Evolutionary conservation across 306 rosid genomes (phyloP), one percentile per base, ranked within the genome.

Genomic region (Cicer arietinum): DNA sequence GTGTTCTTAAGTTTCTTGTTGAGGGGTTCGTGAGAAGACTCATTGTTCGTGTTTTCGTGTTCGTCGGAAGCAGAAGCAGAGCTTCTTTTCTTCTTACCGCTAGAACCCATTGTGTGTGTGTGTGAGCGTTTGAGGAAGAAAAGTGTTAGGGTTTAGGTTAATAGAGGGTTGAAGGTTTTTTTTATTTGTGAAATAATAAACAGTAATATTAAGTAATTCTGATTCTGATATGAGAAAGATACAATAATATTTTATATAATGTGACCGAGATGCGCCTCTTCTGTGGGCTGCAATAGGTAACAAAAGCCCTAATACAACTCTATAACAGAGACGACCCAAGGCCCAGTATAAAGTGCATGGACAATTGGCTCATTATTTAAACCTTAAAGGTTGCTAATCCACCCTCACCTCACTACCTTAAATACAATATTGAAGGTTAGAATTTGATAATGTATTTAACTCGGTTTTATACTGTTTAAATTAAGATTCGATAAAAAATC

Each of bases 1-100:
- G 16, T 18, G 64, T 83, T 84, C 81, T 85, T 89, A 7, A 65
- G n/a, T 64, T 86, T 89, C 70, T 86, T 88, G 76, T 81, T 82
- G 35, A 35, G 48, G 1, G 76, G 75, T 43, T 85, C 22, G 35
- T 44, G 69, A 68, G 79, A 79, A 56, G 37, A 30, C 6, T 30
- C 37, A 30, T 44, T 69, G n/a, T 37, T 1, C 54, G 16, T 3
- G 7, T 62, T 7, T 62, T 39, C 48, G 56, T 79, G 48, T 56
- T 71, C 84, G 3, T 85, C 88, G 12, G 89, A 22, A 69, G 11
- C 77, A 1, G 79, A 72, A 77, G 37, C 37, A 30, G 79, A 76
- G 47, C 85, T 66, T 61, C 63, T 25, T 57, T 60, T 60, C 43
- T 86, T 91, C 80, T 89, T 88, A 16, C 82, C 50, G 76, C 80